phyloP scores from a whole-genome alignment of 2,329 filamentous ascomycete species.

The Sporothrix pallida region DNA sequence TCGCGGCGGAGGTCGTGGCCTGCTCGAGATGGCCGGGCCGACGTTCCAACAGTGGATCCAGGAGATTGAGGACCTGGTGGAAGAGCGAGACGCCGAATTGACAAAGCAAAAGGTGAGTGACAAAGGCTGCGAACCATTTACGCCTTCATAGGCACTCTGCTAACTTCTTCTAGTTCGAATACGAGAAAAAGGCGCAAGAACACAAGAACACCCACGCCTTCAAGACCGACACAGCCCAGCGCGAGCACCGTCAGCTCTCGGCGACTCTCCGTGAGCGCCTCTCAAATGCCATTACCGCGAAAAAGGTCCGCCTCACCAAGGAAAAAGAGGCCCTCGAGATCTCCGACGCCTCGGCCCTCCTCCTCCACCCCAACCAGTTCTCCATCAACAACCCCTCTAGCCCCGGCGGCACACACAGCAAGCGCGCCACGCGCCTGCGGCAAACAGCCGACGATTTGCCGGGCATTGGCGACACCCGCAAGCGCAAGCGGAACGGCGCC shows the following conservation, averaged over 20 bases:
- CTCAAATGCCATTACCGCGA: slow-evolving; percentile 68
- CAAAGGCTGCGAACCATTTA: background rate
- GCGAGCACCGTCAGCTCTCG: slow-evolving; percentile 65
- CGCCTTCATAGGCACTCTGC: background rate
- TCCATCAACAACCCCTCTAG: slow-evolving; percentile 68
- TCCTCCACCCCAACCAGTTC: slow-evolving; percentile 72
- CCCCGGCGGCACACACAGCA: slow-evolving; percentile 66
- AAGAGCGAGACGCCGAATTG: slow-evolving; percentile 83
- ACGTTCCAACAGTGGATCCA: slow-evolving; percentile 85
- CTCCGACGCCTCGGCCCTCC: slow-evolving; percentile 67
- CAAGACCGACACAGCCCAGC: slow-evolving; percentile 65
- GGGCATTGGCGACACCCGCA: slow-evolving; percentile 62
- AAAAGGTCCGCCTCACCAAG: slow-evolving; percentile 67
- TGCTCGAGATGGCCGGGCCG: slow-evolving; percentile 78
- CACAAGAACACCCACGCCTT: slow-evolving; percentile 65
- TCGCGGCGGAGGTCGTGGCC: slow-evolving; percentile 54
- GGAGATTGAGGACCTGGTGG: slow-evolving; percentile 84
- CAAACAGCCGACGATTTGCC: slow-evolving; percentile 65
- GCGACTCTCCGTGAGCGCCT: slow-evolving; percentile 69
- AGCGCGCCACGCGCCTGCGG: slow-evolving; percentile 66
- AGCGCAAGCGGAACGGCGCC: slow-evolving; percentile 63
- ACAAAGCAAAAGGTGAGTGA: slow-evolving; percentile 76
- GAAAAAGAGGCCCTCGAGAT: slow-evolving; percentile 74
- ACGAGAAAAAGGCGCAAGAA: slow-evolving; percentile 65
- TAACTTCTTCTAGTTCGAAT: slow-evolving; percentile 60